Base-by-base conservation (phyloP, 2,329 filamentous ascomycete genomes). In the Dendrostoma leiphaemia region DNA sequence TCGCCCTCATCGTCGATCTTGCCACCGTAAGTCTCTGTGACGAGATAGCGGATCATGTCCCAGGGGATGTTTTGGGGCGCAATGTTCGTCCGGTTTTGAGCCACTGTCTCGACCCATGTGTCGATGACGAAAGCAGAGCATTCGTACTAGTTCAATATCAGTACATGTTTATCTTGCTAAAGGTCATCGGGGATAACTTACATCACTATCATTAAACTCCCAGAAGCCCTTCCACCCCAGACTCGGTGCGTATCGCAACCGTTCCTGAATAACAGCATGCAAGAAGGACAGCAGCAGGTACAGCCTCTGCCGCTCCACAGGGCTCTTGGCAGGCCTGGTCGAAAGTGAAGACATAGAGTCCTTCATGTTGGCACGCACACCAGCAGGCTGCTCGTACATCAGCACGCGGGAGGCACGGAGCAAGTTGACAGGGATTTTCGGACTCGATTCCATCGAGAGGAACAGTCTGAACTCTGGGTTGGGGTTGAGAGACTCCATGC, bases 191-290 rank as follows among this genome's bases (percentile, higher is more conserved):
- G 29, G 34, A n/a, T 53, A 61, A 86, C 90, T 89, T 83, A 95
- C 90, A 73, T 99, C 94, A 63, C 92, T 96, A 72, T 99, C 95
- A 69, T 99, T 99, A 72, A 99, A 99, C 73, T 99, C 95, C 94
- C 95, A 99, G 80, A 97, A 96, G 51, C 91, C 91, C 77, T 96
- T 97, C 94, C 94, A 99, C 57, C 94, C 94, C 52, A 99, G 78
- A 54, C 82, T 93, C 1, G 94, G 95, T 23, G 93, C 92, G 69
- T 99, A 99, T 59, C 94, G 88, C 59, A 99, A 78, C 63, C 95
- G 82, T 71, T 99, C 94, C 71, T 99, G 94, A 10, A 97, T 86
- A 34, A 99, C 92, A 6, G 94, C 95, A 68, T 99, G 94, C 63
- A 99, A 69, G 81, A 99, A 97, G 3, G 89, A 94, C 34, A 99